These are phyloP conservation scores for Mimosa bimucronata DNA, from an alignment of 306 rosid species.

Conservation along the genomic window DNA sequence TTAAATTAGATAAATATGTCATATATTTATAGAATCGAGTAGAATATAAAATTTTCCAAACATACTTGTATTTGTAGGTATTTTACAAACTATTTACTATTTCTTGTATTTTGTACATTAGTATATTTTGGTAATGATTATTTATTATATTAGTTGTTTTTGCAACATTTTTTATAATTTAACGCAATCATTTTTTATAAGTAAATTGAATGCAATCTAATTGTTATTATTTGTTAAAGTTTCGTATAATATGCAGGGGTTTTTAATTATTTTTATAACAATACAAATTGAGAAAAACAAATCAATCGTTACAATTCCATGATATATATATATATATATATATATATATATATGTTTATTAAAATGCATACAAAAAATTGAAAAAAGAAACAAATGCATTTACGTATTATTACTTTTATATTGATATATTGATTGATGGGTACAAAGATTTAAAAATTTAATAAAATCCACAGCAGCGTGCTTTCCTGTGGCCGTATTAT, in stretches of 20 bases:
- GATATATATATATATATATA: no score
- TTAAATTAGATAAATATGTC: no score
- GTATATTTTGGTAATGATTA: neutral
- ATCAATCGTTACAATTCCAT: neutral
- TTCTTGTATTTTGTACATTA: neutral
- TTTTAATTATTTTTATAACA: neutral
- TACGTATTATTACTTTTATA: neutral
- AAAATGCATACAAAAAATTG: no score
- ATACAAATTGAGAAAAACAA: neutral
- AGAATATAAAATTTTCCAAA: neutral
- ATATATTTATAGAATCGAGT: no score
- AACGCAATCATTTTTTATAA: neutral
- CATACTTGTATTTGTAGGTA: neutral
- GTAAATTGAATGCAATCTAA: neutral
- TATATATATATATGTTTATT: no score
- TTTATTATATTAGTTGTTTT: neutral
- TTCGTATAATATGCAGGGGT: neutral
- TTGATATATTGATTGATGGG: neutral
- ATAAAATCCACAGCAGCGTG: neutral
- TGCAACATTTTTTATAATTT: neutral
- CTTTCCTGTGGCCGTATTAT: slow-evolving; percentile 26
- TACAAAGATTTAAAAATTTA: neutral
- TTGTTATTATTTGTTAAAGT: neutral
- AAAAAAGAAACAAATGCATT: neutral
- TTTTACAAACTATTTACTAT: neutral